These are phyloP conservation scores for Oenanthe javanica DNA, from an alignment of 140 eudicot genomes.

Conservation along the genomic window DNA sequence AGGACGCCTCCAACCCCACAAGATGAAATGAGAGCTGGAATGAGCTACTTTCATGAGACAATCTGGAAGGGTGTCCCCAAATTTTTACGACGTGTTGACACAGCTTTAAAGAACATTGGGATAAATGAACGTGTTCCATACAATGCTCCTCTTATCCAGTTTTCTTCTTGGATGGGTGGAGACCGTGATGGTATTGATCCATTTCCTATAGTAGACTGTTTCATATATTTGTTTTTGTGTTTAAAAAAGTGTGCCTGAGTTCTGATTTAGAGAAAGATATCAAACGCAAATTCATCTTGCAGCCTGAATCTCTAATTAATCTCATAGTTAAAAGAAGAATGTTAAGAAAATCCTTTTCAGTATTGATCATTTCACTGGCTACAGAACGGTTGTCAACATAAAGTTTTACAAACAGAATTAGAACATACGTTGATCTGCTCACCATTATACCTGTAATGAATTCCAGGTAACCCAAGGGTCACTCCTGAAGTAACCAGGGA, in stretches of 20 bases:
- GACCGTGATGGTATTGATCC: slow-evolving; percentile 79
- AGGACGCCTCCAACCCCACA: slow-evolving; percentile 94
- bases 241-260: neutral
- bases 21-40: slow-evolving; percentile 99
- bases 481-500: slow-evolving; percentile 98
- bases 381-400: neutral
- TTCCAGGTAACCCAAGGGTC: slow-evolving; percentile 88
- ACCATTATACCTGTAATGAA: neutral
- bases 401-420: no score
- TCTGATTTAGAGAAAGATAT: no score
- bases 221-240: neutral
- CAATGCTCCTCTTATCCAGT: slow-evolving; percentile 95
- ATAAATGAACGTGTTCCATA: slow-evolving; percentile 94
- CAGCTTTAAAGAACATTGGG: slow-evolving; percentile 96
- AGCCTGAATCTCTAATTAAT: neutral
- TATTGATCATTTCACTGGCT: neutral
- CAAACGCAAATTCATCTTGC: neutral
- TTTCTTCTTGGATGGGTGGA: slow-evolving; percentile 99
- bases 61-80: slow-evolving; percentile 98
- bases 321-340: neutral
- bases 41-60: slow-evolving; percentile 98
- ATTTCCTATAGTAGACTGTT: neutral
- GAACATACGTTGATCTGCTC: no score
- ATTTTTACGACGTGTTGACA: slow-evolving; percentile 89
- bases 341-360: no score